Evolutionary conservation across 2,329 filamentous ascomycete genomes (phyloP), one percentile per base, ranked within the genome.

Genomic region (Colletotrichum tanaceti): DNA sequence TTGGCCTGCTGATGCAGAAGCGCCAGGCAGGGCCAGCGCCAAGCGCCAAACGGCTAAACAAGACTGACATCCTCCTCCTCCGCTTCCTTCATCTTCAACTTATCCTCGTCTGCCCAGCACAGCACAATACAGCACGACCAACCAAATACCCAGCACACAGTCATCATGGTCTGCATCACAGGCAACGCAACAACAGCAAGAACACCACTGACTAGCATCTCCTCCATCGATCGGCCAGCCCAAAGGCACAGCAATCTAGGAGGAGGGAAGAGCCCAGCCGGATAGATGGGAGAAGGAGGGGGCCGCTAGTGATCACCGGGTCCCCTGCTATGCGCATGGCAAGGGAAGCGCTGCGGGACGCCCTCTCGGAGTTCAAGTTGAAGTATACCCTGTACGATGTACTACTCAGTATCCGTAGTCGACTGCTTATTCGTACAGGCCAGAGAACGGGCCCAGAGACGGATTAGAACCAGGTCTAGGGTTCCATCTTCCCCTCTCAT

Each of bases 281-380:
- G 28, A 60, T 14, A 24, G 11, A 50, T 49, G 46, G 20, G 22
- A 18, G 49, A 50, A 14, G 43, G 53, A 24, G 46, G n/a, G 24
- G 16, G 28, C 28, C 44, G 18, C 52, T 44, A 38, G 24, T 16
- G 52, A 35, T 38, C 32, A 38, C 35, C 35, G 55, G 55, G 46
- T 38, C 35, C 28, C 49, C 39, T 39, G 39, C 22, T 38, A 43
- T 32, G 41, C 52, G 53, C 52, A 32, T 57, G 24, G 61, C 64
- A 68, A 50, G 65, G 47, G 54, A 50, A 65, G 61, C 41, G 61
- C 65, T 39, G 61, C 65, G 49, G 49, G 47, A 65, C 61, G 43
- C 54, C 61, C 61, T 63, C 60, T 43, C 28, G 54, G 58, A 22
- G 50, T 38, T 54, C 52, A 39, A 53, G 43, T n/a, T n/a, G n/a